Conservation (phyloP, 495 filamentous ascomycete genomes). For the Haplographium delicatum region DNA sequence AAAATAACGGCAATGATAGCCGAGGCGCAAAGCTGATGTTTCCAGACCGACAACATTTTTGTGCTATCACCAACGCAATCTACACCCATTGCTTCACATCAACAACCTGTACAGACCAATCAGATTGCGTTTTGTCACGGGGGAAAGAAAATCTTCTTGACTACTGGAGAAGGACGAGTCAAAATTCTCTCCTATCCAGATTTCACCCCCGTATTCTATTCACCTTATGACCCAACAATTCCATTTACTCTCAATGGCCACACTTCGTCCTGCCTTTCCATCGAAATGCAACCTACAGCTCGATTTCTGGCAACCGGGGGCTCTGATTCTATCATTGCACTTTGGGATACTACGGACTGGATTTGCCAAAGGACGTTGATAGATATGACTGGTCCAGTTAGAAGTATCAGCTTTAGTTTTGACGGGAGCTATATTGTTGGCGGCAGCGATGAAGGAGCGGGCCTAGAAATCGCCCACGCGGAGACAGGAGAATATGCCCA, state of each 20-base stretch:
- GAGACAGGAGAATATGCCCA: slow-evolving; percentile 86
- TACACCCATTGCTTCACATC: slow-evolving; percentile 53
- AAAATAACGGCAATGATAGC: too few relatives aligned
- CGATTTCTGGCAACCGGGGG: slow-evolving; percentile 84
- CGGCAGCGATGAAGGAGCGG: slow-evolving; percentile 75
- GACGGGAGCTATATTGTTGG: slow-evolving; percentile 85
- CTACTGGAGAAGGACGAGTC: slow-evolving; percentile 76
- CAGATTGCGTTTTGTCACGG: slow-evolving; percentile 76
- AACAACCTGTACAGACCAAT: slow-evolving; percentile 73
- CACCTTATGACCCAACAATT: slow-evolving; percentile 32
- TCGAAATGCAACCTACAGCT: slow-evolving; percentile 68
- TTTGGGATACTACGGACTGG: slow-evolving; percentile 94
- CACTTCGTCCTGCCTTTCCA: slow-evolving; percentile 68
- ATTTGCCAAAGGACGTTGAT: slow-evolving; percentile 78
- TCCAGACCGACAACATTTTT: slow-evolving; percentile 65
- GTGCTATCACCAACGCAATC: slow-evolving; percentile 52
- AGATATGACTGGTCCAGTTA: slow-evolving; percentile 71
- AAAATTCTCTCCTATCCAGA: slow-evolving; percentile 73
- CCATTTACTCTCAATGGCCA: slow-evolving; percentile 72
- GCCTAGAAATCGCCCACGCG: slow-evolving; percentile 71
- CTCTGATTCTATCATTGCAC: slow-evolving; percentile 77
- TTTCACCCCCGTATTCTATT: slow-evolving; percentile 41
- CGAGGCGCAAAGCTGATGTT: slow-evolving; percentile 22
- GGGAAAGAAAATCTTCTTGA: slow-evolving; percentile 68
- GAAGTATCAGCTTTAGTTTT: slow-evolving; percentile 83